Percentiles rank a stretch among this genome's conserved stretches.
phyloP scores from a whole-genome alignment of 2,329 filamentous ascomycete species.

The Sporothrix phasma region DNA sequence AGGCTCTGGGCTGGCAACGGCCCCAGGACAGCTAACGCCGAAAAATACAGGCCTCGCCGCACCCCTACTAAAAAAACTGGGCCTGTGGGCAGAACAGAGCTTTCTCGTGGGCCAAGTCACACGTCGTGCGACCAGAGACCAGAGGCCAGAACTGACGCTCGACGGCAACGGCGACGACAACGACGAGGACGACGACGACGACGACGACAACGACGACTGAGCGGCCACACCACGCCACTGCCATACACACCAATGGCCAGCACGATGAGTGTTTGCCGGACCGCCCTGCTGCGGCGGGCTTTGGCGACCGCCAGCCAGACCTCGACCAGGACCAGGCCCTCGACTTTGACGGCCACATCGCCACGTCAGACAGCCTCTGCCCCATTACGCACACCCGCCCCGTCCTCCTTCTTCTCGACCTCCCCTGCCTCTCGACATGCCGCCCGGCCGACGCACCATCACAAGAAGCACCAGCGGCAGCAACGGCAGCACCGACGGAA shows the following conservation, averaged over 20 bases:
- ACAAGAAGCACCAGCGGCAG: constrained; percentile 18
- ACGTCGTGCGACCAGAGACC: not conserved
- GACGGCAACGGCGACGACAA: too few relatives aligned
- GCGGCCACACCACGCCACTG: not conserved
- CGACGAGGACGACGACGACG: not conserved
- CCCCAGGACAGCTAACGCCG: not conserved
- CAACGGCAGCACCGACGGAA: constrained; percentile 20
- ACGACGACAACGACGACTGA: not conserved
- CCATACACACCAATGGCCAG: constrained; percentile 9
- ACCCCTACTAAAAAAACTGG: not conserved
- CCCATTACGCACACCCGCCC: constrained; percentile 14
- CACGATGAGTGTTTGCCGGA: constrained; percentile 34
- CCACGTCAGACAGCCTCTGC: constrained; percentile 2
- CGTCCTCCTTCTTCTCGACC: constrained; percentile 24
- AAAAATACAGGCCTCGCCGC: not conserved
- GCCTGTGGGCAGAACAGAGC: constrained; percentile 4
- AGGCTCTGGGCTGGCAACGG: not conserved
- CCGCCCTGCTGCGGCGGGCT: constrained; percentile 43
- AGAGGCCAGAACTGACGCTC: not conserved
- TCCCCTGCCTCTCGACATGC: constrained; percentile 19
- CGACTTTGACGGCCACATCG: constrained; percentile 23
- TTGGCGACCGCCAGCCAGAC: constrained; percentile 25
- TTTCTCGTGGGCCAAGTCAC: not conserved
- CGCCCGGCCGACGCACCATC: constrained; percentile 17
- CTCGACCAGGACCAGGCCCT: constrained; percentile 26